A percentile compares a stretch with the other conserved stretches of the same genome.
phyloP scores from a whole-genome alignment of 2,329 filamentous ascomycete genomes.

The Fonsecaea erecta region DNA sequence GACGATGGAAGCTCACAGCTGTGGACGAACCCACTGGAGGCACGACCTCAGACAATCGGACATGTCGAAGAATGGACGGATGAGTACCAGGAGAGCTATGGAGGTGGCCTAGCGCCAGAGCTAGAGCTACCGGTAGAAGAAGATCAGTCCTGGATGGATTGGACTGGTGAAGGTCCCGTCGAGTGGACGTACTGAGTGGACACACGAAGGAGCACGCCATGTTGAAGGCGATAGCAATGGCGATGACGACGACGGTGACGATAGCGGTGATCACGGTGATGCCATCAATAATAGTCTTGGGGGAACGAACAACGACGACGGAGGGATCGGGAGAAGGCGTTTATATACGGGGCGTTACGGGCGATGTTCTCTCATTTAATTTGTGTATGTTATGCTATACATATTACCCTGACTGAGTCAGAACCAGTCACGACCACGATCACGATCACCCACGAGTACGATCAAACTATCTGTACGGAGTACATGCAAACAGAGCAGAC shows the following conservation, averaged over 20 bases:
- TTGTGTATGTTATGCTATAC: too few relatives aligned
- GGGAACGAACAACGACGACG: too few relatives aligned
- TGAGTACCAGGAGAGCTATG: background rate
- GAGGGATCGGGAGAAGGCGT: too few relatives aligned
- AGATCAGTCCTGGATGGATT: background rate
- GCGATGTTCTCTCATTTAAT: too few relatives aligned
- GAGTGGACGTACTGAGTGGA: background rate
- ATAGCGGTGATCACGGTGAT: too few relatives aligned
- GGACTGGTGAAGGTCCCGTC: background rate
- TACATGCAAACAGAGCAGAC: too few relatives aligned
- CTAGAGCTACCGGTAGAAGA: background rate
- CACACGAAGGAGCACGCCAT: background rate
- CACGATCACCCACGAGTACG: too few relatives aligned
- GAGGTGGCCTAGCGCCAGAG: background rate
- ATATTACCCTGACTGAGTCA: too few relatives aligned
- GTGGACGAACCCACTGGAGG: background rate
- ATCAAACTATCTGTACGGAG: too few relatives aligned
- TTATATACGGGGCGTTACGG: too few relatives aligned
- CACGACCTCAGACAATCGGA: background rate
- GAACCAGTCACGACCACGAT: too few relatives aligned
- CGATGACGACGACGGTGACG: background rate
- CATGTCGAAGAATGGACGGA: background rate
- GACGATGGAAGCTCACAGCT: background rate
- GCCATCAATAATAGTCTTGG: too few relatives aligned
- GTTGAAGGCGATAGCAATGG: background rate